Base-by-base conservation (phyloP, 345 rosid species). In the Bruguiera parviflora region DNA sequence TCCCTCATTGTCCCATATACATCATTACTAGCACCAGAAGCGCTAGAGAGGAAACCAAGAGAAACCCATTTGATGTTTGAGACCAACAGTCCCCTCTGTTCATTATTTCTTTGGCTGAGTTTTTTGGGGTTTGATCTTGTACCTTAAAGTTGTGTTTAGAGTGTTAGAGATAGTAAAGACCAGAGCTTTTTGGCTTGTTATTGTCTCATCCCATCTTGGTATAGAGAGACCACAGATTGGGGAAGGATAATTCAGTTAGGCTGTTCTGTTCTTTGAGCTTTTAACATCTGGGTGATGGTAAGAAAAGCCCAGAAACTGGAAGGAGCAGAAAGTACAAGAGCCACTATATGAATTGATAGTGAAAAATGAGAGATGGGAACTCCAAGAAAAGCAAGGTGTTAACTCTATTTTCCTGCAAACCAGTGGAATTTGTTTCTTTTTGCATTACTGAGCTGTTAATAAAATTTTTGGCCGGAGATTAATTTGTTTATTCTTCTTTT, bases 381-480 rank as follows among this genome's bases (percentile, higher is more conserved):
- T 78, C 98, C 78, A 85, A 87, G 86, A 87, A 86, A 84, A 89
- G 88, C 96, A 95, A 92, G 97, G 98, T 95, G 79, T 78, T 37
- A 31, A 37, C 51, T 68, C 52, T 47, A 19, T 74, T 64, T 68
- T 31, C 76, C 22, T 58, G 49, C 55, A 51, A 66, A 55, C 58
- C 21, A 65, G 53, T 56, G 33, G 63, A 39, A 66, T 65, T 63
- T 21, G 61, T 58, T 69, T 59, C 22, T 20, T 22, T 53, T 66
- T 62, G 39, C 66, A 47, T 46, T n/a, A 57, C 58, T n/a, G 22
- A 25, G 55, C 29, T 32, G 58, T 47, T 27, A 24, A 24, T 25
- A 63, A 33, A 56, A 37, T 49, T 55, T 24, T 58, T 39, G 61
- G 43, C n/a, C 32, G 43, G 56, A 53, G 53, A 61, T 66, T 60